A percentile compares a stretch with the other conserved stretches of the same genome.
These are phyloP conservation scores for Stephania yunnanensis DNA, from an alignment of 164 flowering plant genomes.

Conservation along the genomic window DNA sequence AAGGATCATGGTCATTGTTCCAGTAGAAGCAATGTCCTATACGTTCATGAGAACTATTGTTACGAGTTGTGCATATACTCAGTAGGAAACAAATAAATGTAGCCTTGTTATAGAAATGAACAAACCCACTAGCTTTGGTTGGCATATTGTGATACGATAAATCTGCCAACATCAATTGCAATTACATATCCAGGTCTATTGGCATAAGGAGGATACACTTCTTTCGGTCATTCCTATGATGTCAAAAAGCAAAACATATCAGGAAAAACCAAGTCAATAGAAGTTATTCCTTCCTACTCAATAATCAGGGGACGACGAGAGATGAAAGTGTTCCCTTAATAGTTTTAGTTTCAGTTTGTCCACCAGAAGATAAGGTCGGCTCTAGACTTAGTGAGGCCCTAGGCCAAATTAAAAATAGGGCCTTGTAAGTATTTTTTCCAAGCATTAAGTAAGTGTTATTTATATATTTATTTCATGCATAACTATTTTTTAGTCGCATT, in stretches of 20 bases:
- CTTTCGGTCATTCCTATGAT: conserved; percentile 93
- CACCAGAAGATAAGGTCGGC: too few relatives aligned
- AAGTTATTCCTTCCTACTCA: not conserved
- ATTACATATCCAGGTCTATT: conserved; percentile 92
- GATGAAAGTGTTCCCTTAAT: not conserved
- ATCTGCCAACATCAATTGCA: conserved; percentile 68
- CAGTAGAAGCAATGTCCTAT: too few relatives aligned
- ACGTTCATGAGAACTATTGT: not conserved
- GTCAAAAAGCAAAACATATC: not conserved
- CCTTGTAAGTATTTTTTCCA: too few relatives aligned
- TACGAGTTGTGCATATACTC: not conserved
- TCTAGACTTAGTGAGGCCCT: too few relatives aligned
- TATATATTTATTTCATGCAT: too few relatives aligned
- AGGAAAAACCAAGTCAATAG: not conserved
- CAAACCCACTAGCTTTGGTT: conserved; percentile 66
- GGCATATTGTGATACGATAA: conserved; percentile 53
- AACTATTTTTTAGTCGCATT: too few relatives aligned
- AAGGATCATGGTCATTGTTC: not conserved
- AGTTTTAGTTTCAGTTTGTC: not conserved
- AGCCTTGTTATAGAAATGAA: not conserved
- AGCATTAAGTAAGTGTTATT: too few relatives aligned
- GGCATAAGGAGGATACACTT: conserved; percentile 89
- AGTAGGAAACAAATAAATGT: not conserved
- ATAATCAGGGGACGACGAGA: not conserved
- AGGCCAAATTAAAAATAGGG: too few relatives aligned